phyloP scores from a whole-genome alignment of 345 rosid genomes.

The Lepidium africanum region DNA sequence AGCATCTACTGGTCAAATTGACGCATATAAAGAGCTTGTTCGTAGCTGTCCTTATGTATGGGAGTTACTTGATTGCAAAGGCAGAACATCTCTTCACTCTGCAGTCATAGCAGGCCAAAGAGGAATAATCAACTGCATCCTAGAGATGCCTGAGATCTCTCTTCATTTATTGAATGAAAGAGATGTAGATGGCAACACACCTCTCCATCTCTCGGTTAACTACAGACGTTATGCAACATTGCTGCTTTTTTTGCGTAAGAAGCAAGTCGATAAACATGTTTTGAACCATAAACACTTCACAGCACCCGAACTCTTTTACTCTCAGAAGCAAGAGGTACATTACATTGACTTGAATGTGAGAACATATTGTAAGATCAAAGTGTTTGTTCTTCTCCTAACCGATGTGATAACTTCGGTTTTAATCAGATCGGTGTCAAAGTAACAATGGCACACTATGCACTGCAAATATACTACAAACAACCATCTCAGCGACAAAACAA shows the following conservation, averaged over 20 bases:
- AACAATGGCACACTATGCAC: background rate
- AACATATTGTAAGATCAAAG: background rate
- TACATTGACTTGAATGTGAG: background rate
- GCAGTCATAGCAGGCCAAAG: slow-evolving; percentile 24
- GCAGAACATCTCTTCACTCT: slow-evolving; percentile 27
- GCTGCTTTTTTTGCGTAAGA: slow-evolving; percentile 14
- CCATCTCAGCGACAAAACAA: background rate
- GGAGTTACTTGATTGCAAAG: slow-evolving; percentile 22
- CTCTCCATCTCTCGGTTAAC: slow-evolving; percentile 35
- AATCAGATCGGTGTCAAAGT: slow-evolving; percentile 6
- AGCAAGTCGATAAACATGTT: slow-evolving; percentile 24
- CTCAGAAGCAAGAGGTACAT: slow-evolving; percentile 21
- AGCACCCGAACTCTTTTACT: slow-evolving; percentile 25
- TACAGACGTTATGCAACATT: slow-evolving; percentile 2
- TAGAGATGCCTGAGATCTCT: background rate
- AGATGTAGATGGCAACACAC: slow-evolving; percentile 36
- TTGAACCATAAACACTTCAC: slow-evolving; percentile 26
- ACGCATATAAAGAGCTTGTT: slow-evolving; percentile 9
- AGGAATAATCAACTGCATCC: slow-evolving; percentile 12
- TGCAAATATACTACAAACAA: slow-evolving; percentile 5
- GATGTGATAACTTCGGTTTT: background rate
- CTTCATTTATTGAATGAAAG: slow-evolving; percentile 22
- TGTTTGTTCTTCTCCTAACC: background rate
- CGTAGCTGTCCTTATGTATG: slow-evolving; percentile 12
- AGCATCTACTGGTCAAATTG: background rate